Evolutionary conservation across 2,329 filamentous ascomycete species (phyloP).

Genomic region (Arthrobotrys pseudoclavata): DNA sequence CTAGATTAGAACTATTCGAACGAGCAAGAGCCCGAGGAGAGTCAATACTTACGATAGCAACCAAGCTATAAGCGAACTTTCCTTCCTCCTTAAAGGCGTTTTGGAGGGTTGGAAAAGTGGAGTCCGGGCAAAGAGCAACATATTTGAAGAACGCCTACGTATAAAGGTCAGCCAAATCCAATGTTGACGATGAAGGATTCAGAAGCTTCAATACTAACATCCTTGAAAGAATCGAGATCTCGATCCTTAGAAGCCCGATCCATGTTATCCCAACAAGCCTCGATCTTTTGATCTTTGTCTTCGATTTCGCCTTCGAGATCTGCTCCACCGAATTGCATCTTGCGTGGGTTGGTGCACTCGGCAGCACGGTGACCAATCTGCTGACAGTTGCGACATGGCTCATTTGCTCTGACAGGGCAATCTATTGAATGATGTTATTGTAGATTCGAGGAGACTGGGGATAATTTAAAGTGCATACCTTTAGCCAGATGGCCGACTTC

Average conservation of each 20-base stretch:
- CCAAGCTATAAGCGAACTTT: constrained; percentile 73
- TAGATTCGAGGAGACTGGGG: neutral
- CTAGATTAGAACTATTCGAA: neutral
- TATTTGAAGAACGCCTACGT: constrained; percentile 69
- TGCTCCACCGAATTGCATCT: constrained; percentile 41
- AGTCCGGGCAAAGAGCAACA: constrained; percentile 72
- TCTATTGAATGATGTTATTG: constrained; percentile 29
- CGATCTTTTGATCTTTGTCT: constrained; percentile 63
- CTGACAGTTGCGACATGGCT: constrained; percentile 73
- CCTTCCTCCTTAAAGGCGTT: constrained; percentile 71
- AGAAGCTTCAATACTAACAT: constrained; percentile 67
- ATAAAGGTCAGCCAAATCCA: neutral
- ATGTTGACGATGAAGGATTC: neutral
- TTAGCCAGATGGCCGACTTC: constrained; percentile 64
- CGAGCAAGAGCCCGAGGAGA: neutral
- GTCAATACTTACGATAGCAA: constrained; percentile 69
- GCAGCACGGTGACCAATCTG: constrained; percentile 72
- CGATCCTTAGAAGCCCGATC: constrained; percentile 70
- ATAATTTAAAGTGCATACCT: constrained; percentile 11
- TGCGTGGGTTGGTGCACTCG: constrained; percentile 72
- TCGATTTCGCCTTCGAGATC: constrained; percentile 58
- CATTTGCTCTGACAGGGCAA: constrained; percentile 39
- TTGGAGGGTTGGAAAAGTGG: constrained; percentile 75
- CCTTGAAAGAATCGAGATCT: constrained; percentile 76
- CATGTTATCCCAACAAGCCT: constrained; percentile 74